A percentile compares a stretch with the other conserved stretches of the same genome.
phyloP scores from a whole-genome alignment of 345 rosid genomes.

The Eucalyptus curtisii region DNA sequence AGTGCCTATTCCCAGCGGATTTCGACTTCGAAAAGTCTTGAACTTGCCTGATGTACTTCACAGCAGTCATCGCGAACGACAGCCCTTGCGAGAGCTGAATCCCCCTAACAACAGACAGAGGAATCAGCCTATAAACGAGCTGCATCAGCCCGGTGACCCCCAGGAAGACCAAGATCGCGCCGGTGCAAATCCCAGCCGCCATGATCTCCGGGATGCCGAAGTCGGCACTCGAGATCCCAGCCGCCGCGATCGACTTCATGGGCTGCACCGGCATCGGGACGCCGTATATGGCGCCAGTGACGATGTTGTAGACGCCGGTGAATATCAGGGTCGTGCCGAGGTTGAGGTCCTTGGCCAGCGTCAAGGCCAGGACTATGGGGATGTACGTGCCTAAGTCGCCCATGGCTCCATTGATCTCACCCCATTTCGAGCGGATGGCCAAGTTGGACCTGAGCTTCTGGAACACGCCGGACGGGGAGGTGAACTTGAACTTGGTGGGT shows the following conservation, averaged over 20 bases:
- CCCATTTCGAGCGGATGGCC: conserved; percentile 40
- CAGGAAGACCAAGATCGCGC: conserved; percentile 44
- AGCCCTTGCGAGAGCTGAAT: conserved; percentile 82
- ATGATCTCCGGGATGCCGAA: conserved; percentile 67
- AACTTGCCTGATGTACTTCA: conserved; percentile 50
- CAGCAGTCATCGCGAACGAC: conserved; percentile 67
- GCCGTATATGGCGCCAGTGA: conserved; percentile 66
- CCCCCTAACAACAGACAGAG: conserved; percentile 67
- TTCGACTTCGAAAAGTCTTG: conserved; percentile 62
- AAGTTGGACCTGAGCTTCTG: conserved; percentile 32
- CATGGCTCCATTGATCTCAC: conserved; percentile 77
- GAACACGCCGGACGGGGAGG: conserved; percentile 5
- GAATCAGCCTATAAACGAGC: conserved; percentile 44
- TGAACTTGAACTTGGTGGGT: not conserved
- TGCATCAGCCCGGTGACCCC: conserved; percentile 80
- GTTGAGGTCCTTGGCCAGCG: conserved; percentile 66
- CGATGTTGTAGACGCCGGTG: conserved; percentile 58
- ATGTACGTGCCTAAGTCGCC: conserved; percentile 87
- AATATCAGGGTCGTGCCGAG: conserved; percentile 71
- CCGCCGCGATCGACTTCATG: conserved; percentile 80
- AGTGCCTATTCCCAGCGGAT: conserved; percentile 33
- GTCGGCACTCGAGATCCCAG: conserved; percentile 36
- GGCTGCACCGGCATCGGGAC: conserved; percentile 97
- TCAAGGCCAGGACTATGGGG: conserved; percentile 72
- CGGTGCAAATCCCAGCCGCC: conserved; percentile 75